phyloP scores from a whole-genome alignment of 176 grass and related monocot species.

The Tillandsia leiboldiana region DNA sequence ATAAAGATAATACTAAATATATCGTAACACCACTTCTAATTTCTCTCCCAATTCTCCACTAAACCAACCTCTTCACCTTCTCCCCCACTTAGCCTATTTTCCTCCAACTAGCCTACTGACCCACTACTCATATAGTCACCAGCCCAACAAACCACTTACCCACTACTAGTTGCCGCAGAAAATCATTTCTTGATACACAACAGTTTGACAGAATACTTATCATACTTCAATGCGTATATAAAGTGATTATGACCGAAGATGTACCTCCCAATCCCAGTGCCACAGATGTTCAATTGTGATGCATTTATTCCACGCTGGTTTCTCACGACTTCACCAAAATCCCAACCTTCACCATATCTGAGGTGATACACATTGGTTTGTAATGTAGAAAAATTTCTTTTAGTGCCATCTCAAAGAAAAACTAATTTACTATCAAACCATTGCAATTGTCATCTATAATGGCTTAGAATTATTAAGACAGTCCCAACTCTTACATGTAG shows the following conservation, averaged over 20 bases:
- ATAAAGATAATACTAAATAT: too few species aligned
- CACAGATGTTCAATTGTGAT: constrained; percentile 80
- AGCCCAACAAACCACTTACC: neutral
- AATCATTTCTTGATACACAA: neutral
- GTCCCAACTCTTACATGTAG: constrained; percentile 56
- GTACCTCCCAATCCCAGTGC: constrained; percentile 82
- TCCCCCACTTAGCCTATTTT: too few species aligned
- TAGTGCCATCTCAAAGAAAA: neutral
- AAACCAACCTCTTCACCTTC: too few species aligned
- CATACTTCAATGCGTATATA: neutral
- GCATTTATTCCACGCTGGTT: constrained; percentile 90
- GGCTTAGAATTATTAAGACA: constrained; percentile 11
- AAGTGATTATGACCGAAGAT: constrained; percentile 5
- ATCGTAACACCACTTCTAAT: too few species aligned
- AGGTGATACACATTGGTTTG: neutral
- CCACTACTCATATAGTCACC: too few species aligned
- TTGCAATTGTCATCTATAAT: constrained; percentile 1
- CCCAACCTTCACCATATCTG: constrained; percentile 97
- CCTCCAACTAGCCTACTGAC: too few species aligned
- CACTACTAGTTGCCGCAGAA: neutral
- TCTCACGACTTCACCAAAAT: constrained; percentile 78
- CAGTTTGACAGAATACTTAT: neutral
- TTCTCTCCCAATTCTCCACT: too few species aligned
- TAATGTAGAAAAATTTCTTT: neutral
- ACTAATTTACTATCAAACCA: neutral